Evolutionary conservation across 768 basidiomycete species (phyloP).

Genomic region (Coprinopsis cinerea): DNA sequence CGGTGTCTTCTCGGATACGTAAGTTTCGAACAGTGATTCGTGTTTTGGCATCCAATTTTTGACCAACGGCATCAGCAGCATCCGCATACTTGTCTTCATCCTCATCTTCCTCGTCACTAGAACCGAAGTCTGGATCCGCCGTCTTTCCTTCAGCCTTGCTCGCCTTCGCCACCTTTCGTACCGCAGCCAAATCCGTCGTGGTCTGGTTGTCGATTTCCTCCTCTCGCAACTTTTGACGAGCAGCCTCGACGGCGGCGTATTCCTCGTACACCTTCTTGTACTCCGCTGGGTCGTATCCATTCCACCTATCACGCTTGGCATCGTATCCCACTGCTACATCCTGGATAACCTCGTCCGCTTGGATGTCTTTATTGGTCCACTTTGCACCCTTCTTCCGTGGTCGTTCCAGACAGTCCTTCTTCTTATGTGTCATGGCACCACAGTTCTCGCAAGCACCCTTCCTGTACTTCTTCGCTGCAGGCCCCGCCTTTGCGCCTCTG

Average conservation of each 20-base stretch:
- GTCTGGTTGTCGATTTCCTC: slow-evolving; percentile 98
- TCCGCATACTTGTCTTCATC: slow-evolving; percentile 99
- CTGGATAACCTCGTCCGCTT: slow-evolving; percentile 87
- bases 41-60: slow-evolving; percentile 97
- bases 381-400: slow-evolving; percentile 95
- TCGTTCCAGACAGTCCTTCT: slow-evolving; percentile 89
- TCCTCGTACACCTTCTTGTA: slow-evolving; percentile 89
- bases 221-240: slow-evolving; percentile 84
- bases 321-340: slow-evolving; percentile 75
- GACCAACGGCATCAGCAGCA: slow-evolving; percentile 94
- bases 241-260: slow-evolving; percentile 88
- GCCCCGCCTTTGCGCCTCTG: slow-evolving; percentile 76
- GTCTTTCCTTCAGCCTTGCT: slow-evolving; percentile 68
- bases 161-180: slow-evolving; percentile 92
- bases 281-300: slow-evolving; percentile 89
- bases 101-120: slow-evolving; percentile 91
- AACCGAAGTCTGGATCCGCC: slow-evolving; percentile 96
- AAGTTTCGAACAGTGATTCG: slow-evolving; percentile 97
- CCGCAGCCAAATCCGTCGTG: slow-evolving; percentile 84
- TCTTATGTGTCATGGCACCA: slow-evolving; percentile 92
- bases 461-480: slow-evolving; percentile 93
- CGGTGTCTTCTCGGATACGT: slow-evolving; percentile 98
- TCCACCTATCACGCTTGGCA: slow-evolving; percentile 97
- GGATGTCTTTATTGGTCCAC: slow-evolving; percentile 85
- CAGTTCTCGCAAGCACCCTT: slow-evolving; percentile 99